phyloP scores from a whole-genome alignment of 2,329 filamentous ascomycete species.

The Phyllosticta paracitricarpa region DNA sequence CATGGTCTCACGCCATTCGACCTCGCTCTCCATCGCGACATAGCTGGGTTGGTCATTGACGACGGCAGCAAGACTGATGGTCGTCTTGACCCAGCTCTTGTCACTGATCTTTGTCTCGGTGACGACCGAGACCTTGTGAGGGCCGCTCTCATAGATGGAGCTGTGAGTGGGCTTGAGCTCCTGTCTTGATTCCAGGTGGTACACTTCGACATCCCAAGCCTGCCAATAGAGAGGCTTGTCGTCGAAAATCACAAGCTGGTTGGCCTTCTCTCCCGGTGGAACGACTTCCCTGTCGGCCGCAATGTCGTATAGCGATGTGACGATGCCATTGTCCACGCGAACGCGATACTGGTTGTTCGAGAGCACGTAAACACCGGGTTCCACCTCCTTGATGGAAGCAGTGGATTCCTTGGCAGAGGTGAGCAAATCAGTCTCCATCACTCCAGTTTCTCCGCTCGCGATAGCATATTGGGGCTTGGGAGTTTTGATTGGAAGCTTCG shows the following conservation, averaged over 20 bases:
- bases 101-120: slow-evolving; percentile 84
- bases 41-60: slow-evolving; percentile 55
- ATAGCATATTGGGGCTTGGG: slow-evolving; percentile 25
- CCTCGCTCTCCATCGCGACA: slow-evolving; percentile 70
- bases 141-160: slow-evolving; percentile 58
- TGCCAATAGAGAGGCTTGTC: slow-evolving; percentile 98
- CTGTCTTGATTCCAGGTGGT: slow-evolving; percentile 76
- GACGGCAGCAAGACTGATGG: slow-evolving; percentile 66
- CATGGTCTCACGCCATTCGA: slow-evolving; percentile 97
- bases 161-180: slow-evolving; percentile 62
- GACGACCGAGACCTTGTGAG: slow-evolving; percentile 69
- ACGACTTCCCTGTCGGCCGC: slow-evolving; percentile 67
- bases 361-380: slow-evolving; percentile 61
- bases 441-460: slow-evolving; percentile 37
- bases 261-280: slow-evolving; percentile 62
- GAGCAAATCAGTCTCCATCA: slow-evolving; percentile 26
- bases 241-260: slow-evolving; percentile 89
- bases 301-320: slow-evolving; percentile 76
- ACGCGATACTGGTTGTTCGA: slow-evolving; percentile 69
- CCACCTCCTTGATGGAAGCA: slow-evolving; percentile 41
- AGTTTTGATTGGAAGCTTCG: slow-evolving; percentile 44
- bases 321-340: slow-evolving; percentile 61
- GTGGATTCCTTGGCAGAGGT: slow-evolving; percentile 17
- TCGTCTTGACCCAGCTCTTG: slow-evolving; percentile 75
- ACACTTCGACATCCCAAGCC: slow-evolving; percentile 97